A percentile compares a stretch with the other conserved stretches of the same genome.
Evolutionary conservation across 2,329 filamentous ascomycete genomes (phyloP).

Genomic region (Fusarium sp.): DNA sequence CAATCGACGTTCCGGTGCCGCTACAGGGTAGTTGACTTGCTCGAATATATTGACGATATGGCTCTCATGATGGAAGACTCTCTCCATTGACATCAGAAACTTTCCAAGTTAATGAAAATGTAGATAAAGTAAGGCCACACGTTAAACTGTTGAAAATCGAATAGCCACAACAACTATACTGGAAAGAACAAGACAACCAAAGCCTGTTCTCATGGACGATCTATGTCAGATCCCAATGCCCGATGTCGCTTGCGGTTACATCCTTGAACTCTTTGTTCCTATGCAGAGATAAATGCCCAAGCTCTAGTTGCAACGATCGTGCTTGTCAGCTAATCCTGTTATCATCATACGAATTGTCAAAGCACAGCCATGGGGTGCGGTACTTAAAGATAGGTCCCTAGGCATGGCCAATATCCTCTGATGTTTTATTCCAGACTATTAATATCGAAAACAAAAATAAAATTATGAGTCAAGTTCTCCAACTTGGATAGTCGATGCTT

Average conservation of each 20-base stretch:
- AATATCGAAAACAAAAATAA: neutral
- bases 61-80: neutral
- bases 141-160: too few species aligned
- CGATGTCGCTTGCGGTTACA: neutral
- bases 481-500: neutral
- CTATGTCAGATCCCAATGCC: neutral
- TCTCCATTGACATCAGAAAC: neutral
- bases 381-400: neutral
- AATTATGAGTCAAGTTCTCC: neutral
- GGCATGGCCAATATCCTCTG: neutral
- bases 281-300: neutral
- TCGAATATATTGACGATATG: neutral
- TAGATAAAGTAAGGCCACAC: neutral
- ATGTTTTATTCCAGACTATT: neutral
- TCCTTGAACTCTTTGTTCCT: neutral
- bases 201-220: neutral
- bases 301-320: neutral
- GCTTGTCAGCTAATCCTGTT: neutral
- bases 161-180: neutral
- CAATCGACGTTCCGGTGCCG: neutral
- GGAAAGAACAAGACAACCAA: neutral
- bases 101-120: accelerated
- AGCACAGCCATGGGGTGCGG: neutral
- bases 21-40: neutral
- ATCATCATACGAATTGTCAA: neutral